Evolutionary conservation across 2,329 filamentous ascomycete genomes (phyloP).

Genomic region (Helotiales sp.): DNA sequence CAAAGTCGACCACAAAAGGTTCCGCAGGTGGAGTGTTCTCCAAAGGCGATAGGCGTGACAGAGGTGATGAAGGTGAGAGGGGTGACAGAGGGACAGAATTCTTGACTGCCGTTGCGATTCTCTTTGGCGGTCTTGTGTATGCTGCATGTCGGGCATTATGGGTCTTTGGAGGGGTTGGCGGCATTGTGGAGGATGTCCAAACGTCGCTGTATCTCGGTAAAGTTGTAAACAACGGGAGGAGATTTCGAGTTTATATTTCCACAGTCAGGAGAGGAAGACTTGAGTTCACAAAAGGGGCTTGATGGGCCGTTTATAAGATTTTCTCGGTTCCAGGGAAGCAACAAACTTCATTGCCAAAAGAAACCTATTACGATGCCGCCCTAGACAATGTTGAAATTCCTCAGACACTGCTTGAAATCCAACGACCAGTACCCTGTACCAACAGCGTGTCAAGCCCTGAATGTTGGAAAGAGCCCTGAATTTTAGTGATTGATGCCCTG

Average conservation of each 20-base stretch:
- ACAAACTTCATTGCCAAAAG: not conserved
- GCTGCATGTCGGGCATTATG: not conserved
- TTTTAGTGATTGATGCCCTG: not conserved
- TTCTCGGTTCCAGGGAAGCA: not conserved
- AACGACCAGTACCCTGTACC: not conserved
- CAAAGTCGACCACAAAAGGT: not conserved
- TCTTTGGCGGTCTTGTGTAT: not conserved
- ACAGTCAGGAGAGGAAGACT: not conserved
- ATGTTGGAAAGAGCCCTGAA: not conserved
- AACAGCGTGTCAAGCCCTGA: not conserved
- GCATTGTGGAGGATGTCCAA: not conserved
- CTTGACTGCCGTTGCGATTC: not conserved
- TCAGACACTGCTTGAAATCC: not conserved
- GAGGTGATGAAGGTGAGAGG: not conserved
- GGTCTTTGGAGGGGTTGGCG: not conserved
- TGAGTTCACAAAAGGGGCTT: not conserved
- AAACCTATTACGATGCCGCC: not conserved
- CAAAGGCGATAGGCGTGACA: not conserved
- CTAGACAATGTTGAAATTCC: too few relatives aligned
- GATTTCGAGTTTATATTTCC: too few relatives aligned
- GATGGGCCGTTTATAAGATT: not conserved
- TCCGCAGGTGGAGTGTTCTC: too few relatives aligned
- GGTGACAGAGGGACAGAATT: not conserved
- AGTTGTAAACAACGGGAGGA: not conserved
- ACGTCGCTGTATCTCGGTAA: not conserved